Evolutionary conservation across 176 grass and related monocot species (phyloP), one percentile per base, ranked within the genome.

Genomic region (Poa annua): DNA sequence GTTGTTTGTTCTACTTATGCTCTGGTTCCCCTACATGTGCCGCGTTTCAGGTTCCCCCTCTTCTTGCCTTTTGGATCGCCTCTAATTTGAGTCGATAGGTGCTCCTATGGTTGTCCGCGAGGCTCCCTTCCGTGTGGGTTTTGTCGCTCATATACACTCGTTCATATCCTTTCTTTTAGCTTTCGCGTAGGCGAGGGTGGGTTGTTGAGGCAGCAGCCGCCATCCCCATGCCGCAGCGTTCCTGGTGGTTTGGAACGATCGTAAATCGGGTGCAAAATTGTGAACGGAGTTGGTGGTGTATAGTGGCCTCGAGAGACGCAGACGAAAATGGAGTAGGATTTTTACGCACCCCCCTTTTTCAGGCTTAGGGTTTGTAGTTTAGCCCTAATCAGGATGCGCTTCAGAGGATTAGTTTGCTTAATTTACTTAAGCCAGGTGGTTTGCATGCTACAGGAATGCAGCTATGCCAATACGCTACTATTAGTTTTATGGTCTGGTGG

Each of bases 341-440:
- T 25, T 14, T 1, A 8, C 12, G n/a, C 39, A 22, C n/a, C 66
- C n/a, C 38, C 38, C 4, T n/a, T 70, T 70, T 7, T 70, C 44
- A 70, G 38, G 20, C 66, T 38, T 70, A 70, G 66, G 66, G 66
- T 70, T 70, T 11, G 38, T 70, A 44, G 22, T 70, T 70, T 44
- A 44, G 38, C 20, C 66, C 41, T 44, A 24, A 70, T 22, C 66
- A 35, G 66, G 66, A 70, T 47, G 35, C 5, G 22, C 66, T 14
- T 70, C 4, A 36, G 13, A 71, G 20, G 41, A 47, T 47, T 71
- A 71, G 68, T 7, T 8, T 71, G 2, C 70, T 25, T 72, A 72
- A 6, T 73, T 49, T 72, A 72, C 13, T 73, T 49, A 26, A 73
- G 70, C 29, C 49, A 13, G 14, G 44, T 17, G 42, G 70, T 4